Evolutionary conservation across 257 asterid genomes (phyloP), one percentile per base, ranked within the genome.

Genomic region (Solanum sparsipilum): DNA sequence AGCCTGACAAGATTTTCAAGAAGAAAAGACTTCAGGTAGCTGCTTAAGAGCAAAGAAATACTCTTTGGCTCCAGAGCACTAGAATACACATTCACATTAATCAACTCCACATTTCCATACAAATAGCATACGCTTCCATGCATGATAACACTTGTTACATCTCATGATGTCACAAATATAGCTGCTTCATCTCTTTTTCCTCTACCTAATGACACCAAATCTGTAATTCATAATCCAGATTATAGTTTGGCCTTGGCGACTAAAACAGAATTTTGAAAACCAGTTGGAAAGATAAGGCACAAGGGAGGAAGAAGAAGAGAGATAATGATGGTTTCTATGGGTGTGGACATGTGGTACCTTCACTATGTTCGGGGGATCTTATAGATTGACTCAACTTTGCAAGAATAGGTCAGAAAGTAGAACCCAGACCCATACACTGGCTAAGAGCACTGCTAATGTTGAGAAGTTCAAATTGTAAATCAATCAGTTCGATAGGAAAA

Each of bases 1-100:
- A 88, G 92, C 95, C 99, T 97, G 94, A 84, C 56, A 87, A 87
- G 35, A 87, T 86, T 67, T 27, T 41, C 39, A 87, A n/a, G 60
- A 83, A 92, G 85, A 74, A 89, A 71, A 71, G 87, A 74, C n/a
- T 29, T 82, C 71, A 82, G 70, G 7, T 20, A 82, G 86, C 31
- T 82, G 44, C 86, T 82, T 16, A 82, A 82, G 71, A 52, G 41
- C 41, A 81, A 81, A 46, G 5, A 81, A 29, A 29, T 11, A 48
- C 44, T 18, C 23, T 39, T 10, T 29, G 70, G 36, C 70, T 48
- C 70, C 70, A 82, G 86, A 81, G 85, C 65, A 81, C 85, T 46
- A 46, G 23, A 79, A 29, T 13, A 79, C 63, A 29, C 68, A 81
- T 27, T 38, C 32, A 29, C 9, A 48, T 46, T 46, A 81, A 46